phyloP scores from a whole-genome alignment of 306 rosid genomes.

The Malus domestica region DNA sequence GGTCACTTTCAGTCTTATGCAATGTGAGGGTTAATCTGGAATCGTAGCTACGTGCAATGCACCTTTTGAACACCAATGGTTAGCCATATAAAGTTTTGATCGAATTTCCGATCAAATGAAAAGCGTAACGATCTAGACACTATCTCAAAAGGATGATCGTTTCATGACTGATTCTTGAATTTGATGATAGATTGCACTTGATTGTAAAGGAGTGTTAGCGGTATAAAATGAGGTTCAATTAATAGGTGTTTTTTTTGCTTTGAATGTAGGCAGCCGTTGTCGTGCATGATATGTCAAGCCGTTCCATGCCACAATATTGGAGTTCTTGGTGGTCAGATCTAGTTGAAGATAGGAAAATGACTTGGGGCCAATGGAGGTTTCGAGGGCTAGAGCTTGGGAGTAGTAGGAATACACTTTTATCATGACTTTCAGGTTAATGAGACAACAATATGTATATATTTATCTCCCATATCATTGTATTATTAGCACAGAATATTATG shows the following conservation, averaged over 20 bases:
- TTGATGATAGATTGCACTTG: not conserved
- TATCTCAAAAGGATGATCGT: not conserved
- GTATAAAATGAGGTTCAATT: not conserved
- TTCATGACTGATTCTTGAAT: not conserved
- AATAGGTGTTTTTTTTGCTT: not conserved
- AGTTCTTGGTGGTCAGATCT: constrained; percentile 17
- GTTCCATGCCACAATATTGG: constrained; percentile 20
- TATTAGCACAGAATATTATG: too few species aligned
- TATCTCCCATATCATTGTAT: not conserved
- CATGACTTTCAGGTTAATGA: too few species aligned
- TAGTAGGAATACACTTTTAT: too few species aligned
- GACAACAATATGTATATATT: too few species aligned
- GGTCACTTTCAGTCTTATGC: not conserved
- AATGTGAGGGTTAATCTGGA: not conserved
- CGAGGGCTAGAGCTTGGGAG: not conserved
- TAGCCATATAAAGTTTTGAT: not conserved
- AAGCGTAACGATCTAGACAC: not conserved
- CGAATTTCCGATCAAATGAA: not conserved
- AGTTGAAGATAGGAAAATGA: constrained; percentile 20
- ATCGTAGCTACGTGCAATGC: not conserved
- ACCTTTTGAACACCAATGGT: not conserved
- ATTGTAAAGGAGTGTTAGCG: not conserved
- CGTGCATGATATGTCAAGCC: constrained; percentile 1
- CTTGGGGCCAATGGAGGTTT: constrained; percentile 12
- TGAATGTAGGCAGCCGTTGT: not conserved